A percentile compares a stretch with the other conserved stretches of the same genome.
Conservation (phyloP, 495 filamentous ascomycete species). For the Neurospora sp. region DNA sequence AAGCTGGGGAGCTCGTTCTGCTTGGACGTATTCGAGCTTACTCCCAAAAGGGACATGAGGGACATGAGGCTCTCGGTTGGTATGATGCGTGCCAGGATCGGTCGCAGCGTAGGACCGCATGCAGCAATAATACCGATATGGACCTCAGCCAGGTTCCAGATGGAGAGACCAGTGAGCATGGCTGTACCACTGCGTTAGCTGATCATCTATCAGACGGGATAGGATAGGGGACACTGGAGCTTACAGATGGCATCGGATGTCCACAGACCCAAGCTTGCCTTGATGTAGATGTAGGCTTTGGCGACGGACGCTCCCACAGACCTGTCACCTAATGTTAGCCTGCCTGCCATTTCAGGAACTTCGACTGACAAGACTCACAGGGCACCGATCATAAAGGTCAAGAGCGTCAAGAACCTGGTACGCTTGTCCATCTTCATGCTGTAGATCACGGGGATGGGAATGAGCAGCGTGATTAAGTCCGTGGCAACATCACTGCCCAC, state of each 20-base stretch:
- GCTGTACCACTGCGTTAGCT: conserved; percentile 1
- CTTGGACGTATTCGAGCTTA: not conserved
- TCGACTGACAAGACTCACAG: conserved; percentile 6
- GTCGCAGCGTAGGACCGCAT: conserved; percentile 8
- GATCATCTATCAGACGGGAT: not conserved
- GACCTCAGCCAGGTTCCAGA: conserved; percentile 15
- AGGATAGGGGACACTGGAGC: not conserved
- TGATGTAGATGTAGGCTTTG: conserved; percentile 12
- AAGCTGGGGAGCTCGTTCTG: not conserved
- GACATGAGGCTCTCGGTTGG: conserved; percentile 3
- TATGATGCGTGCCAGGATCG: conserved; percentile 1
- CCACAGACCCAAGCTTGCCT: not conserved
- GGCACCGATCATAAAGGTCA: conserved; percentile 10
- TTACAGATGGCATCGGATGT: conserved; percentile 12
- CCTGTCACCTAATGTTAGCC: not conserved
- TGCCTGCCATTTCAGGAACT: not conserved
- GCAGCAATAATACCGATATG: conserved; percentile 15
- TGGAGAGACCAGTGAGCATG: conserved; percentile 2
- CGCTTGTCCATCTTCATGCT: conserved; percentile 4
- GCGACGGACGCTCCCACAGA: conserved; percentile 10
- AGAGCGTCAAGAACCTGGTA: conserved; percentile 3
- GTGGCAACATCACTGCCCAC: conserved; percentile 10
- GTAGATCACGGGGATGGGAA: conserved; percentile 9
- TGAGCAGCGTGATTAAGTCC: conserved; percentile 11
- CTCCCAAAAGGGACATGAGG: conserved; percentile 4